Base-by-base conservation (phyloP, 495 filamentous ascomycete species). In the Hypomontagnella submonticulosa region DNA sequence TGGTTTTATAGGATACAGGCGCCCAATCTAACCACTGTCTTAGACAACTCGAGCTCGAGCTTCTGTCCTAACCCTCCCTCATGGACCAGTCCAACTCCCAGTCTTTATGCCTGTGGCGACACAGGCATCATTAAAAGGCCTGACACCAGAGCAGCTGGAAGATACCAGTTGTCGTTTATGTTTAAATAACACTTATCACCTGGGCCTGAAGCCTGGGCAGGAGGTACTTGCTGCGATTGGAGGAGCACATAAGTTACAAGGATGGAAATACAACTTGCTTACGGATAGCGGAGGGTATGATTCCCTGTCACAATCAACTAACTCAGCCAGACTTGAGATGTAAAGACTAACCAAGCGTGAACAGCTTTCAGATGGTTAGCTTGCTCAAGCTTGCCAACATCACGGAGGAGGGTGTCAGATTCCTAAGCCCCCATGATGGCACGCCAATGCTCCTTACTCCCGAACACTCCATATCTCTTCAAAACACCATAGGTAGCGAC, bases 41-140 rank as follows among this genome's bases (percentile, higher is more conserved):
- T 73, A 99, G 95, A 94, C 90, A 41, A 98, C 95, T 2, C 93
- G 94, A 84, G 95, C 95, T 10, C 89, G 95, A 63, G 95, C 95
- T n/a, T 92, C 93, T 54, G 87, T 88, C 54, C 85, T 99, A 44
- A 87, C 88, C 10, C 88, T 99, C 1, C 95, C 95, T 34, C 96
- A 98, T 85, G 95, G 95, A 68, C 83, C 89, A 0, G 93, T 98
- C 11, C 84, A 90, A 50, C 84, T 97, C 9, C 95, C 95, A 1
- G 87, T 97, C 18, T 99, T 98, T 76, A 98, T 98, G 93, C 95
- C 95, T 13, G 95, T 98, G 27, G 95, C 96, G 13, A 98, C 95
- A n/a, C 95, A 99, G 76, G 95, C 91, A 0, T 93, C 94, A 0
- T 80, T 99, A 30, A 99, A 99, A 74, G 95, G 95, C 23, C 78